These are phyloP conservation scores for Pseudocercospora cruenta DNA, from an alignment of 2,329 filamentous ascomycete genomes.

Conservation along the genomic window DNA sequence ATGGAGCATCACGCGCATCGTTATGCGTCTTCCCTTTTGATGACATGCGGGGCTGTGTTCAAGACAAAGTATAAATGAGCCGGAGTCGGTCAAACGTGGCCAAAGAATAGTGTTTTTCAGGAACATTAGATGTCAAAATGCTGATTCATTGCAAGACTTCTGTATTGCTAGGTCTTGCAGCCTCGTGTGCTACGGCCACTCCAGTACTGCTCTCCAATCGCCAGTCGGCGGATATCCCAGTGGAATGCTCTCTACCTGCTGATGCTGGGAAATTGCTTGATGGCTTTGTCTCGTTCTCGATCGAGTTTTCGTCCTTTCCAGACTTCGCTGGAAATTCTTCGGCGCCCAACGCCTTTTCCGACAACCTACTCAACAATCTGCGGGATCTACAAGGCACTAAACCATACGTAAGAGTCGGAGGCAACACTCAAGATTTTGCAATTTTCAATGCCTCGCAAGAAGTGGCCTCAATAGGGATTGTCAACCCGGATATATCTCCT, in stretches of 20 bases:
- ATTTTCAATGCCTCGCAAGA: constrained; percentile 60
- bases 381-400: constrained; percentile 58
- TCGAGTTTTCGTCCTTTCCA: constrained; percentile 57
- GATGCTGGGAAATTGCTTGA: constrained; percentile 40
- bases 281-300: constrained; percentile 57
- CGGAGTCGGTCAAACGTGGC: not conserved
- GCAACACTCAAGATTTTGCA: constrained; percentile 69
- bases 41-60: constrained; percentile 35
- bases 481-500: constrained; percentile 53
- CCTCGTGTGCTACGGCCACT: not conserved
- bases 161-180: not conserved
- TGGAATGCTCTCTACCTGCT: constrained; percentile 53
- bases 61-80: not conserved
- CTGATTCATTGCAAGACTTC: not conserved
- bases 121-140: not conserved
- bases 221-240: not conserved
- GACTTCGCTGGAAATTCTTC: constrained; percentile 60
- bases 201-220: not conserved
- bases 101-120: not conserved
- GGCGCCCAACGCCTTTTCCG: constrained; percentile 62
- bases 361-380: constrained; percentile 63
- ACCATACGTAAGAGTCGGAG: constrained; percentile 65
- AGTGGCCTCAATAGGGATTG: constrained; percentile 57
- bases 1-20: constrained; percentile 9
- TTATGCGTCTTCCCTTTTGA: constrained; percentile 7